These are phyloP conservation scores for Actinomortierella wolfii DNA, from an alignment of 371 early-diverging fungal genomes.

Conservation along the genomic window DNA sequence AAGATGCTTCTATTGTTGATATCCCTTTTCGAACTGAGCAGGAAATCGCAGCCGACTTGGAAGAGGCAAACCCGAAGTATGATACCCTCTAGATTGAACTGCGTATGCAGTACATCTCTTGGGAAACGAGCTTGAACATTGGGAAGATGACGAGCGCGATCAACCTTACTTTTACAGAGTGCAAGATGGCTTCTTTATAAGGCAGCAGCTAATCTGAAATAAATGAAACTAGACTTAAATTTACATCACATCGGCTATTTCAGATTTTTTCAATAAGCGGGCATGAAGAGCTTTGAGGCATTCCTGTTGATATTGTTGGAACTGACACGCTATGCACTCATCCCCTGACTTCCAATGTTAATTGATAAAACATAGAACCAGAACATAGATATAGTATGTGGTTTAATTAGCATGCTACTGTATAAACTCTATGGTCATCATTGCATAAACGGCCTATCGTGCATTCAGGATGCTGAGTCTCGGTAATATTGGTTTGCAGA, in stretches of 20 bases:
- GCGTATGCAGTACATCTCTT: too few relatives aligned
- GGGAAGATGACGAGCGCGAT: too few relatives aligned
- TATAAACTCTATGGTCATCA: background rate
- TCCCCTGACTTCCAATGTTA: conserved; percentile 16
- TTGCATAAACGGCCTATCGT: conserved; percentile 6
- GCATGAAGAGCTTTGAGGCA: conserved; percentile 14
- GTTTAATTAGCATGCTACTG: background rate
- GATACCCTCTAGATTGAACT: too few relatives aligned
- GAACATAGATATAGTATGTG: background rate
- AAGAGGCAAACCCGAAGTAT: too few relatives aligned
- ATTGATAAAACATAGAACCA: background rate
- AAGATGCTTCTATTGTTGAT: too few relatives aligned
- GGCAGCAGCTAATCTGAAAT: too few relatives aligned
- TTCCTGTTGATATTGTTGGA: conserved; percentile 15
- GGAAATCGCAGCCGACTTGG: too few relatives aligned
- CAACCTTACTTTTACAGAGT: too few relatives aligned
- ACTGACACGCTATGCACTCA: conserved; percentile 18
- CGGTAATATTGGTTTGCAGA: conserved; percentile 2
- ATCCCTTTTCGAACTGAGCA: too few relatives aligned
- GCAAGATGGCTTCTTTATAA: too few relatives aligned
- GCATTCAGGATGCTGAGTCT: conserved; percentile 15
- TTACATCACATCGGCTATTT: conserved; percentile 26
- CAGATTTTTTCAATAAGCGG: conserved; percentile 8
- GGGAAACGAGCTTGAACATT: too few relatives aligned
- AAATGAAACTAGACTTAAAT: conserved; percentile 2